These are phyloP conservation scores for Clitocybe nebularis DNA, from an alignment of 1,284 basidiomycete species.

Conservation along the genomic window DNA sequence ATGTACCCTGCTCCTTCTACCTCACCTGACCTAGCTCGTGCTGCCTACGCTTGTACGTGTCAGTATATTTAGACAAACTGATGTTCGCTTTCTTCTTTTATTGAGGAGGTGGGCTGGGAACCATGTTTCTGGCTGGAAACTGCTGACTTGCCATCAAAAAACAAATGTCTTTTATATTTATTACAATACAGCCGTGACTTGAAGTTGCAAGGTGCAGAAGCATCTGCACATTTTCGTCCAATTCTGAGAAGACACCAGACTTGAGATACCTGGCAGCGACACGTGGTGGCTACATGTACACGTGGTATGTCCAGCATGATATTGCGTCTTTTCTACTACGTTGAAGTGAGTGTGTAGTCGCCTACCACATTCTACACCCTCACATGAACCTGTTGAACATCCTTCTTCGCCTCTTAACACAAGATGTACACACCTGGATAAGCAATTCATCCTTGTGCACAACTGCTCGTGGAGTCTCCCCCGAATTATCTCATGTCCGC, in stretches of 20 bases:
- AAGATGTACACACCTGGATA: neutral
- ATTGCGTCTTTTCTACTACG: too few species aligned
- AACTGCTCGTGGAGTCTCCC: neutral
- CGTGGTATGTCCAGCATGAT: constrained; percentile 16
- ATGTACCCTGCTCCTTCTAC: constrained; percentile 26
- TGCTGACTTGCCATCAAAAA: neutral
- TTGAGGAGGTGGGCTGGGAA: constrained; percentile 3
- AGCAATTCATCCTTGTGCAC: neutral
- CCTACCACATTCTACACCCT: too few species aligned
- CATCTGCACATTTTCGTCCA: too few species aligned
- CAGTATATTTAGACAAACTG: constrained; percentile 20
- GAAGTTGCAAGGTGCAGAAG: too few species aligned
- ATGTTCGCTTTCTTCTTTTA: constrained; percentile 7
- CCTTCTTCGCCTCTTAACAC: neutral
- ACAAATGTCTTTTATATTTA: neutral
- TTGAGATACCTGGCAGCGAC: neutral
- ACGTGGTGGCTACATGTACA: constrained; percentile 12
- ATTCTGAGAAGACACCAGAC: too few species aligned
- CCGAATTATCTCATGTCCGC: neutral
- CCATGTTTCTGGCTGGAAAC: neutral
- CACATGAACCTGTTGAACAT: too few species aligned
- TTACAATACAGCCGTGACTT: neutral
- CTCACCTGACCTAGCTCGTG: constrained; percentile 18
- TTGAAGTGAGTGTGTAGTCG: too few species aligned
- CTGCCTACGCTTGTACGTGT: constrained; percentile 17